These are phyloP conservation scores for Thinopyrum elongatum DNA, from an alignment of 176 grass and related monocot genomes.

Conservation along the genomic window DNA sequence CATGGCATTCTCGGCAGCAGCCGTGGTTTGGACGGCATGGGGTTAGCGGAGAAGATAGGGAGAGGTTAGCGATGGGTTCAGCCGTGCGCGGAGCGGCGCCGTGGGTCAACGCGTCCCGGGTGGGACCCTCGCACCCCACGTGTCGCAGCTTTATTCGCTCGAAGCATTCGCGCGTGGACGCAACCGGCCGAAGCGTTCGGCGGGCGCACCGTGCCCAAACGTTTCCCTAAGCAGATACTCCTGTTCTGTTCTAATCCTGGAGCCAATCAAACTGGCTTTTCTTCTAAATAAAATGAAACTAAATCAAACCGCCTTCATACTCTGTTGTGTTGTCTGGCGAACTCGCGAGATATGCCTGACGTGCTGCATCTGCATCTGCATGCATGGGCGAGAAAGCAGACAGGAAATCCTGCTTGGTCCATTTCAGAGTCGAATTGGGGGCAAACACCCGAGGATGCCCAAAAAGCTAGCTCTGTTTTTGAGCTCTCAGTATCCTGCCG, in stretches of 20 bases:
- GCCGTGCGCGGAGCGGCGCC: too few relatives aligned
- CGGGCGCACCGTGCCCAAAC: too few relatives aligned
- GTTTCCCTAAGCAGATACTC: background rate
- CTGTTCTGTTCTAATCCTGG: background rate
- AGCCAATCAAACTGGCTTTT: background rate
- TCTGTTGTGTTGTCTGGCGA: background rate
- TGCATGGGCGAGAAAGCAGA: background rate
- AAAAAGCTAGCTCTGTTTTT: background rate
- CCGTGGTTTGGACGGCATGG: too few relatives aligned
- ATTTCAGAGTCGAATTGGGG: background rate
- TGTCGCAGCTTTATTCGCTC: too few relatives aligned
- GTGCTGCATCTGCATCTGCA: background rate
- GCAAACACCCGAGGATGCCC: background rate
- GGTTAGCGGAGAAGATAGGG: too few relatives aligned
- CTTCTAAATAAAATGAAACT: too few relatives aligned
- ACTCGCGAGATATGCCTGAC: background rate
- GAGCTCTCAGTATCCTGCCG: background rate
- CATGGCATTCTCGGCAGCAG: too few relatives aligned
- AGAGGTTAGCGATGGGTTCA: too few relatives aligned
- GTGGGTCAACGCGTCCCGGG: too few relatives aligned
- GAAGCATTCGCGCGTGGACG: too few relatives aligned
- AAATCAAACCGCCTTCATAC: background rate
- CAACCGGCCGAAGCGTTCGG: too few relatives aligned
- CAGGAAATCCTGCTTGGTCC: slow-evolving; percentile 15
- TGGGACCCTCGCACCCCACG: too few relatives aligned